Base-by-base conservation (phyloP, 169 alveolate species). In the Eimeria mitis region DNA sequence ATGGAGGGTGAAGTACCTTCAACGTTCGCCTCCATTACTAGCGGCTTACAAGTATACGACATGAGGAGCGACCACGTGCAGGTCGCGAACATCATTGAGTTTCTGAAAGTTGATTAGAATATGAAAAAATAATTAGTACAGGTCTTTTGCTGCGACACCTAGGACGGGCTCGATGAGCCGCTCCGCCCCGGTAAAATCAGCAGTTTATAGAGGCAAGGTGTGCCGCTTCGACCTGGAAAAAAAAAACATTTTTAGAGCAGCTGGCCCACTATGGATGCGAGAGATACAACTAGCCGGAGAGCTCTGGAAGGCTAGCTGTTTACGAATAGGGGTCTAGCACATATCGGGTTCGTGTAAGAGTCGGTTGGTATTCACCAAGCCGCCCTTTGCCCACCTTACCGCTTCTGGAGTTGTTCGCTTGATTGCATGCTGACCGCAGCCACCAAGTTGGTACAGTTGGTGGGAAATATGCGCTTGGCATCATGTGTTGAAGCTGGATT, bases 31-130 rank as follows among this genome's bases (percentile, higher is more conserved):
- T 54, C 90, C 21, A 83, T 83, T 54, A 75, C 8, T 54, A 28
- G 34, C 42, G 90, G 90, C 47, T 6, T 56, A 14, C 90, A 83
- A 7, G 54, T 83, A 40, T 83, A 83, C 76, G 61, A 83, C 90
- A 6, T 56, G 42, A 7, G 75, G 49, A 83, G 90, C 56, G 90
- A 83, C 90, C 90, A 83, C 54, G 6, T 54, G 56, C 59, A 56
- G 76, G 75, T 83, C 25, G 90, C 42, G 9, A 54, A 42, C 75
- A 7, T 83, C 37, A 83, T 83, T 56, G 90, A 83, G 56, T 83
- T 83, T 52, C 68, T 78, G 21, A 78, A 78, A 47, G 21, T 25
- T 28, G 88, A 78, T 23, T 49, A 34, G 28, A 31, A 34, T 13
- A 6, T 13, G 52, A 63, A 25, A 37, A 28, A 25, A 63, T 2